Conservation (phyloP, 345 rosid genomes). For the Syzygium aqueum region DNA sequence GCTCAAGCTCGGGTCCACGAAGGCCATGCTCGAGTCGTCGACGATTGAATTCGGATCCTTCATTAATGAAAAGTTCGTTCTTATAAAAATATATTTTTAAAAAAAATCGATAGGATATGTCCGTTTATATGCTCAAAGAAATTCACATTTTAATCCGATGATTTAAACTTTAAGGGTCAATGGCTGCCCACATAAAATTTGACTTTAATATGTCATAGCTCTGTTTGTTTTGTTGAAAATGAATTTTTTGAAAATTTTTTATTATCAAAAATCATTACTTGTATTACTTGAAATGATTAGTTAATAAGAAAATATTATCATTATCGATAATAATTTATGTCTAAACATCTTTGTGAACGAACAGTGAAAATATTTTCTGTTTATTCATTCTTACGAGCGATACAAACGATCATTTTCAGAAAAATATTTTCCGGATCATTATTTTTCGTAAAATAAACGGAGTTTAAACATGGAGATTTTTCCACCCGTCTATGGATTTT, state of each 20-base stretch:
- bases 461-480: too few relatives aligned
- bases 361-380: neutral
- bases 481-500: too few relatives aligned
- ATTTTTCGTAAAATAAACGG: neutral
- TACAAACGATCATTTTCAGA: fast-evolving
- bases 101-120: too few relatives aligned
- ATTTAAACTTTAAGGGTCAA: neutral
- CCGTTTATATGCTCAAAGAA: neutral
- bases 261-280: neutral
- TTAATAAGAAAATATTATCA: neutral
- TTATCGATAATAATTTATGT: neutral
- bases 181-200: fast-evolving
- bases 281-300: neutral
- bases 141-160: neutral
- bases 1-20: too few relatives aligned
- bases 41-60: too few relatives aligned
- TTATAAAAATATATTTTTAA: too few relatives aligned
- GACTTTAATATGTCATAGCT: neutral
- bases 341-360: neutral
- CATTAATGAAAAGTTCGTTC: too few relatives aligned
- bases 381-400: neutral
- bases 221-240: fast-evolving
- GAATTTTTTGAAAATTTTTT: neutral
- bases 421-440: neutral
- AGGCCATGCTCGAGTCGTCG: too few relatives aligned